Percentiles rank a stretch among this genome's conserved stretches.
Evolutionary conservation across 495 filamentous ascomycete genomes (phyloP).

Genomic region (Xeromyces bisporus): DNA sequence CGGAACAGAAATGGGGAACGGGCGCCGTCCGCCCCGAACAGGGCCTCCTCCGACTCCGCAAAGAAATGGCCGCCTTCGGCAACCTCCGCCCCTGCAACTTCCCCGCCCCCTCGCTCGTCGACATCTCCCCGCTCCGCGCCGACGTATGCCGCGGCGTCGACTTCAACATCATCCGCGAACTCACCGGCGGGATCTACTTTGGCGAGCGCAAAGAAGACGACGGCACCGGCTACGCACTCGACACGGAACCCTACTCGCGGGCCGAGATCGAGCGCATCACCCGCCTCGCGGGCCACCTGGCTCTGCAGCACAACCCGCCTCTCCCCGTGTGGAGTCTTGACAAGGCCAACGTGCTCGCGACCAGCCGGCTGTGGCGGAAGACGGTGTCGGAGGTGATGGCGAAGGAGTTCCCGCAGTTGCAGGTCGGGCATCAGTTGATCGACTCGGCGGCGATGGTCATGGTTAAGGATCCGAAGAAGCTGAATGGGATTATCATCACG

Average conservation of each 20-base stretch:
- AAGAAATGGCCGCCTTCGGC: slow-evolving; percentile 85
- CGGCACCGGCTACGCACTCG: slow-evolving; percentile 59
- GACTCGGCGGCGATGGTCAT: slow-evolving; percentile 94
- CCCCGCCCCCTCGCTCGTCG: slow-evolving; percentile 73
- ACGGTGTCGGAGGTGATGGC: slow-evolving; percentile 58
- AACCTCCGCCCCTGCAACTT: slow-evolving; percentile 98
- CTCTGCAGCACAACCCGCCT: slow-evolving; percentile 62
- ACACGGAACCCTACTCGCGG: slow-evolving; percentile 81
- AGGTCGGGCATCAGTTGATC: slow-evolving; percentile 80
- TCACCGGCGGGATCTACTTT: slow-evolving; percentile 96
- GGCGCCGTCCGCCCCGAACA: slow-evolving; percentile 83
- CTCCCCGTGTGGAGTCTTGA: slow-evolving; percentile 77
- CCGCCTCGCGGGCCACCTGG: slow-evolving; percentile 67
- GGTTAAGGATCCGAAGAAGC: slow-evolving; percentile 79
- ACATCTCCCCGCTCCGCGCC: slow-evolving; percentile 76
- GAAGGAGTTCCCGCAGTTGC: slow-evolving; percentile 78
- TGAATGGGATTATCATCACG: slow-evolving; percentile 88
- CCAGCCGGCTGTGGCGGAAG: slow-evolving; percentile 78
- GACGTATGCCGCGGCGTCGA: slow-evolving; percentile 73
- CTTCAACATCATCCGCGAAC: slow-evolving; percentile 88
- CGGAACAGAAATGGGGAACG: slow-evolving; percentile 88
- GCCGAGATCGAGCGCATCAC: slow-evolving; percentile 81
- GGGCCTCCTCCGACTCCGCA: slow-evolving; percentile 82
- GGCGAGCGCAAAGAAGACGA: slow-evolving; percentile 76
- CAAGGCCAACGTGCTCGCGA: slow-evolving; percentile 95